Percentiles rank a stretch among this genome's conserved stretches.
These are phyloP conservation scores for Gossypium sturtianum DNA, from an alignment of 345 rosid species.

Conservation along the genomic window DNA sequence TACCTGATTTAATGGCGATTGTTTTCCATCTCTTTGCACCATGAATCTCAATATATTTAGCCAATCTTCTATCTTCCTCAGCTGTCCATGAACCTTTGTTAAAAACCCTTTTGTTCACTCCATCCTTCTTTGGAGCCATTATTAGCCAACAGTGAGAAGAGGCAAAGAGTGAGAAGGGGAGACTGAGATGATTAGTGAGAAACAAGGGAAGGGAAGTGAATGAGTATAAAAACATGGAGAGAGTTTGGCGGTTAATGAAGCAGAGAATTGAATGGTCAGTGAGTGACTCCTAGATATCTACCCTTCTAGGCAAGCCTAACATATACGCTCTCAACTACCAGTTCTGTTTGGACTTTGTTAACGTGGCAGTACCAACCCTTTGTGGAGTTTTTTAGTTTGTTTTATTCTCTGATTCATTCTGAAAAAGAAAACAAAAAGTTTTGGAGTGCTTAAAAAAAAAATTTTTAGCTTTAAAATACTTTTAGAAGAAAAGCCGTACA, in stretches of 20 bases:
- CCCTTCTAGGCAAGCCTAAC: constrained; percentile 26
- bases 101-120: constrained; percentile 24
- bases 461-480: too few relatives aligned
- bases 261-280: constrained; percentile 12
- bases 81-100: constrained; percentile 59
- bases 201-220: neutral
- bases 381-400: too few relatives aligned
- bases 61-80: constrained; percentile 52
- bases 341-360: constrained; percentile 2
- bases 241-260: neutral
- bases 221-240: constrained; percentile 2
- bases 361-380: constrained; percentile 6
- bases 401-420: too few relatives aligned
- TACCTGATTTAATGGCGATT: constrained; percentile 50
- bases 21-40: constrained; percentile 61
- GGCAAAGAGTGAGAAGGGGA: neutral
- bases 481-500: too few relatives aligned
- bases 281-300: constrained; percentile 25
- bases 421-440: too few relatives aligned
- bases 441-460: too few relatives aligned
- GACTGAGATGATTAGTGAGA: neutral
- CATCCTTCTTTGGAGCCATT: constrained; percentile 39
- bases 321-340: constrained; percentile 27
- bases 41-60: constrained; percentile 41
- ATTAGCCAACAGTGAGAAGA: constrained; percentile 12